Evolutionary conservation across 78 protist species (phyloP).

Genomic region (Goniomonas avonlea): DNA sequence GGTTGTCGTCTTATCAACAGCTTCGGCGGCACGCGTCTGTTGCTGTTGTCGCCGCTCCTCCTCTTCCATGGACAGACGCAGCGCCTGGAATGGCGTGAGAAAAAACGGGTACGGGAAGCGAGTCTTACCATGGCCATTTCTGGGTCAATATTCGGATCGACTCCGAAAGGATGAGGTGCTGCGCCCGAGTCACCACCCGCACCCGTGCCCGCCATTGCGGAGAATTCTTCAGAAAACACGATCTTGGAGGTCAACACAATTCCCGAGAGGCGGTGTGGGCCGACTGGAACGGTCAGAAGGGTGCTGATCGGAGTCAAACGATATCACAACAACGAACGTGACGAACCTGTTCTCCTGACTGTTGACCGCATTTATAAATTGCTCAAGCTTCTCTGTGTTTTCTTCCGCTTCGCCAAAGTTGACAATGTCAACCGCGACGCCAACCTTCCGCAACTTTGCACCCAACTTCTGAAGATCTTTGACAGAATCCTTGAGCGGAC

Average conservation of each 20-base stretch:
- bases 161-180: constrained; percentile 51
- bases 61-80: constrained; percentile 80
- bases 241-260: constrained; percentile 57
- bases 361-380: constrained; percentile 73
- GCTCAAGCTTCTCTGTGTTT: constrained; percentile 74
- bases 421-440: constrained; percentile 78
- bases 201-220: neutral
- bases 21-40: neutral
- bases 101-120: neutral
- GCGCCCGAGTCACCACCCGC: constrained; percentile 42
- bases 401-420: constrained; percentile 75
- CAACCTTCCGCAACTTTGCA: constrained; percentile 78
- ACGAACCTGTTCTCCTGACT: constrained; percentile 60
- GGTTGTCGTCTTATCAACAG: neutral
- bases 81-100: constrained; percentile 32
- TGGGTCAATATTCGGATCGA: constrained; percentile 59
- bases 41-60: constrained; percentile 74
- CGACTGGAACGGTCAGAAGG: constrained; percentile 75
- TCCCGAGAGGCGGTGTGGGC: constrained; percentile 74
- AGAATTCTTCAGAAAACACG: neutral
- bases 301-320: constrained; percentile 21
- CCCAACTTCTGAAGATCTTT: constrained; percentile 57
- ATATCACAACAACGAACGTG: too few species aligned
- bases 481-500: constrained; percentile 60
- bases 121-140: constrained; percentile 63